Evolutionary conservation across 352 stramenopile species (phyloP).

Genomic region (Phytopythium helicoides): DNA sequence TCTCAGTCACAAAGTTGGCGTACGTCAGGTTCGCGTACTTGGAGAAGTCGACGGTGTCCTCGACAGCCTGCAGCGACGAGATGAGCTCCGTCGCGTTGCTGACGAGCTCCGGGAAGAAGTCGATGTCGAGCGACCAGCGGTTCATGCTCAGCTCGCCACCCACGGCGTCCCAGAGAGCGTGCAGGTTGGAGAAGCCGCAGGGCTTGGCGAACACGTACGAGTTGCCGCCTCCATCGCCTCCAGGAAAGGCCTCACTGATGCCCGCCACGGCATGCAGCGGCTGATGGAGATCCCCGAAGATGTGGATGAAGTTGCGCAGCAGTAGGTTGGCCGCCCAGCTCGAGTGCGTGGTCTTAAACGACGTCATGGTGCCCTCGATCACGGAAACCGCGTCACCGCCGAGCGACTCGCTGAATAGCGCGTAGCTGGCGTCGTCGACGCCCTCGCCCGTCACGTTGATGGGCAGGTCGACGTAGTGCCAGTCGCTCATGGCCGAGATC

Average conservation of each 20-base stretch:
- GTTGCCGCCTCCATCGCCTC: conserved; percentile 60
- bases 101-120: conserved; percentile 17
- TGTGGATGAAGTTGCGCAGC: conserved; percentile 70
- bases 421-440: conserved; percentile 26
- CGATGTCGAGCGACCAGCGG: conserved; percentile 43
- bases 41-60: conserved; percentile 35
- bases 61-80: conserved; percentile 20
- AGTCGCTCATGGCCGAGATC: conserved; percentile 47
- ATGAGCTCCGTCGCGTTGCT: conserved; percentile 51
- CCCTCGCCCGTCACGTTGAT: conserved; percentile 43
- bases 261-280: conserved; percentile 51
- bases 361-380: conserved; percentile 41
- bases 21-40: conserved; percentile 39
- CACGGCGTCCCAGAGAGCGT: conserved; percentile 62
- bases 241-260: conserved; percentile 40
- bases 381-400: conserved; percentile 43
- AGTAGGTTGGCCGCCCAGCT: conserved; percentile 58
- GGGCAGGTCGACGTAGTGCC: conserved; percentile 73
- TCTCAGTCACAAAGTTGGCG: conserved; percentile 24
- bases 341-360: conserved; percentile 61
- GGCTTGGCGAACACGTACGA: conserved; percentile 43
- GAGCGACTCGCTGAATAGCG: conserved; percentile 48
- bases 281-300: conserved; percentile 64
- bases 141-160: conserved; percentile 49
- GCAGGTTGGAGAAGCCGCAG: conserved; percentile 59